These are phyloP conservation scores for Mollisiaceae sp. DNA, from an alignment of 2,329 filamentous ascomycete genomes.

Conservation along the genomic window DNA sequence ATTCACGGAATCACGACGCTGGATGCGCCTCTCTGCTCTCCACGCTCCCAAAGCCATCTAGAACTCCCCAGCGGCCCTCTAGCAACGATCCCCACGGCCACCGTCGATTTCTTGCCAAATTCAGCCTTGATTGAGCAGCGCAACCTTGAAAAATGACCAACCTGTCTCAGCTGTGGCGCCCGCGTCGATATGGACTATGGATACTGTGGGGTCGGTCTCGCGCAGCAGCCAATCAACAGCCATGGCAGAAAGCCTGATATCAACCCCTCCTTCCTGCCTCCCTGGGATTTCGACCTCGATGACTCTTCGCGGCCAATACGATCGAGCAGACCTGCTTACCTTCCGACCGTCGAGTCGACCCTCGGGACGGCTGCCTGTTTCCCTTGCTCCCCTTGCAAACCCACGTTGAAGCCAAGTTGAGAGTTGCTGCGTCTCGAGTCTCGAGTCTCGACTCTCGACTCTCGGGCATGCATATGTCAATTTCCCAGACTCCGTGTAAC, in stretches of 20 bases:
- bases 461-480: not conserved
- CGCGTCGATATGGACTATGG: not conserved
- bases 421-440: too few relatives aligned
- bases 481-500: not conserved
- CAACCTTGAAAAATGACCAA: slow-evolving; percentile 22
- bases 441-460: too few relatives aligned
- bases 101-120: slow-evolving; percentile 20
- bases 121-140: slow-evolving; percentile 13
- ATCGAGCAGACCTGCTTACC: not conserved
- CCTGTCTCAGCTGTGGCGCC: slow-evolving; percentile 18
- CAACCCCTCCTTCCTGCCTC: not conserved
- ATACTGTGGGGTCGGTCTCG: slow-evolving; percentile 13
- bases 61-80: slow-evolving; percentile 1
- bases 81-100: not conserved
- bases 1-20: not conserved
- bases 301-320: slow-evolving; percentile 16
- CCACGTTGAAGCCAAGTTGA: not conserved
- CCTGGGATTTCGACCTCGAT: not conserved
- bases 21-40: not conserved
- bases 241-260: slow-evolving; percentile 3
- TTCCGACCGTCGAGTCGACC: slow-evolving; percentile 15
- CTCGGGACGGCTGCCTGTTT: slow-evolving; percentile 27
- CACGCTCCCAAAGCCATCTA: not conserved
- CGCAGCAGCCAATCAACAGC: not conserved
- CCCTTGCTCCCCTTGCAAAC: not conserved